These are phyloP conservation scores for Candida pseudofarinosa DNA, from an alignment of 805 yeast genomes.

Conservation along the genomic window DNA sequence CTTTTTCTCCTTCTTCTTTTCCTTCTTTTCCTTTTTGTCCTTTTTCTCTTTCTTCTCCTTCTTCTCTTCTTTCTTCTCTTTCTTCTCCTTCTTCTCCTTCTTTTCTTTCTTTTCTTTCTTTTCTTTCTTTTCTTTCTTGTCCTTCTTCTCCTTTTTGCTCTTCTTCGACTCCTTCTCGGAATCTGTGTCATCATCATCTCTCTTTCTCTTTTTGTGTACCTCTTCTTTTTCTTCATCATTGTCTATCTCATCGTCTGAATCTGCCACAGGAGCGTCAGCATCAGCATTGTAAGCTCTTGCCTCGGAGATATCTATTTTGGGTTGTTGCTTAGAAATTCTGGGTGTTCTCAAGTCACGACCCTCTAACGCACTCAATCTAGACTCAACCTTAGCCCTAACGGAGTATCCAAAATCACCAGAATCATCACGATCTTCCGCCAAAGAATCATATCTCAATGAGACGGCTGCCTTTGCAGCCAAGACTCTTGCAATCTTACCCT, in stretches of 20 bases:
- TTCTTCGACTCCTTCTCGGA: constrained; percentile 24
- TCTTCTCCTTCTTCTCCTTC: constrained; percentile 27
- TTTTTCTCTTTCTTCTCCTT: constrained; percentile 6
- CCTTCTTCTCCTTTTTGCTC: constrained; percentile 22
- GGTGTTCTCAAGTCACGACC: constrained; percentile 95
- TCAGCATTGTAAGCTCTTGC: constrained; percentile 90
- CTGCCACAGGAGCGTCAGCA: constrained; percentile 67
- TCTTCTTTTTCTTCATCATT: constrained; percentile 27
- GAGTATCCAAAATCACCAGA: constrained; percentile 89
- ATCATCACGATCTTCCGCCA: constrained; percentile 95
- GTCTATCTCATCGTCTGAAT: constrained; percentile 29
- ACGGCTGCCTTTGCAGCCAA: constrained; percentile 98
- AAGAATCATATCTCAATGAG: constrained; percentile 92
- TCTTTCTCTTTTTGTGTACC: constrained; percentile 24
- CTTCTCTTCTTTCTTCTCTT: constrained; percentile 8
- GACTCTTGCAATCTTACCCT: constrained; percentile 98
- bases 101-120: constrained; percentile 20
- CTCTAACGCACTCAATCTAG: constrained; percentile 89
- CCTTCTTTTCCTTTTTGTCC: constrained; percentile 10
- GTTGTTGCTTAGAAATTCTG: constrained; percentile 73
- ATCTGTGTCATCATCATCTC: constrained; percentile 18
- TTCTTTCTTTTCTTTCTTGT: constrained; percentile 21
- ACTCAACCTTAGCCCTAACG: constrained; percentile 90
- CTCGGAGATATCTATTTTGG: constrained; percentile 82
- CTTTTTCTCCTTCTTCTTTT: constrained; percentile 17